Percentiles rank a stretch among this genome's conserved stretches.
These are phyloP conservation scores for Hypomontagnella monticulosa DNA, from an alignment of 495 filamentous ascomycete genomes.

Conservation along the genomic window DNA sequence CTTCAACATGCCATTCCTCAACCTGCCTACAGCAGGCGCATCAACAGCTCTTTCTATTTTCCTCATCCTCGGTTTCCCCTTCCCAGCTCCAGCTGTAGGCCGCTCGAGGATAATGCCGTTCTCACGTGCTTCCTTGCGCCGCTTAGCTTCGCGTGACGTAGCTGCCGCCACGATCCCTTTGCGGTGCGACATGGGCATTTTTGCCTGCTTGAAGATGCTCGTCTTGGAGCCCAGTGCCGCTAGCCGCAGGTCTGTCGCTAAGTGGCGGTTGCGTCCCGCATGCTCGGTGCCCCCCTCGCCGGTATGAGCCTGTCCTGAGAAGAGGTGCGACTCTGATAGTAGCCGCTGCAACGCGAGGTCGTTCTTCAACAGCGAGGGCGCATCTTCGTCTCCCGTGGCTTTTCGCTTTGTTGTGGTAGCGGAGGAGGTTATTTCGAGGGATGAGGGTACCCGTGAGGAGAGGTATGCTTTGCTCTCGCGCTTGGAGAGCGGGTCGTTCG, in stretches of 20 bases:
- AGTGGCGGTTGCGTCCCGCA: constrained; percentile 63
- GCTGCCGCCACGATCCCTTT: constrained; percentile 79
- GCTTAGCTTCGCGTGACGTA: constrained; percentile 69
- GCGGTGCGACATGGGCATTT: constrained; percentile 84
- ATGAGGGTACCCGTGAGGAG: constrained; percentile 57
- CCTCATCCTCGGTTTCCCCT: constrained; percentile 49
- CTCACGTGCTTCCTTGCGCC: constrained; percentile 82
- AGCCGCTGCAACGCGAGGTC: constrained; percentile 91
- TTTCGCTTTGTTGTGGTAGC: constrained; percentile 47
- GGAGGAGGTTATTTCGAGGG: constrained; percentile 41
- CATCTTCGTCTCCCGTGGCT: constrained; percentile 56
- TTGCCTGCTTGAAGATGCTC: constrained; percentile 76
- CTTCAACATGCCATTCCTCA: constrained; percentile 79
- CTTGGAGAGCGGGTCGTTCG: constrained; percentile 64
- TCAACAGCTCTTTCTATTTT: constrained; percentile 74
- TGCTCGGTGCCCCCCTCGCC: constrained; percentile 64
- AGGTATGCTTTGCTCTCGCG: constrained; percentile 81
- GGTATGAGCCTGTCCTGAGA: constrained; percentile 67
- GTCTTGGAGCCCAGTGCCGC: constrained; percentile 80
- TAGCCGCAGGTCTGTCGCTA: constrained; percentile 83
- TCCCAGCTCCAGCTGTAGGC: constrained; percentile 43
- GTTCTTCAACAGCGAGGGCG: constrained; percentile 75
- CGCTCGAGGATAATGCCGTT: constrained; percentile 91
- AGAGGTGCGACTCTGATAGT: constrained; percentile 90
- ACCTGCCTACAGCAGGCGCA: constrained; percentile 79